Base-by-base conservation (phyloP, 192 early-diverging fungal species). In the Coemansia sp. region DNA sequence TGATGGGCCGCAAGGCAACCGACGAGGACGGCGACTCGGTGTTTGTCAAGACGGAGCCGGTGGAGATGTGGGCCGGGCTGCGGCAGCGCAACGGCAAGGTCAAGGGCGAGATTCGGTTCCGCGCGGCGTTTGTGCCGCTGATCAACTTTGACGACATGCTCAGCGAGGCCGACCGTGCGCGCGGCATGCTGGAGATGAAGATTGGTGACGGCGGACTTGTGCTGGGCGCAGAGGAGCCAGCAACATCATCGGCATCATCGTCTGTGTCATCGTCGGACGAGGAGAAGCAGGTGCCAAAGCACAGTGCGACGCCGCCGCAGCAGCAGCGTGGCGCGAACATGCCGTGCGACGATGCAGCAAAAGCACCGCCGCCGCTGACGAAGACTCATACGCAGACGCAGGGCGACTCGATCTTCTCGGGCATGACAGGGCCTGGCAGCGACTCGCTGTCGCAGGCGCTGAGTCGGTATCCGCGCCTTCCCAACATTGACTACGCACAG, bases 101-200 rank as follows among this genome's bases (percentile, higher is more conserved):
- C 55, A 88, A 87, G 70, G 89, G 89, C 45, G 81, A 86, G 22
- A 65, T 90, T n/a, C 63, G 85, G 42, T 87, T 87, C 77, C 74
- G 77, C 12, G 80, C 86, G 5, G 76, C 84, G 39, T 89, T 91
- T 72, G 69, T 78, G 61, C 86, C 89, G 0, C 77, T 70, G n/a
- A 82, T 85, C 60, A 82, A 78, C 68, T 77, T 84, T 77, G 79
- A 84, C 65, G 77, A 78, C 5, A 76, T 76, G 73, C 69, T 82
- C 22, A 49, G 81, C 66, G 75, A 79, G 47, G 65, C 77, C 67
- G 69, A 77, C 10, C 62, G 62, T 13, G 69, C 71, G 15, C 71
- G 69, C 40, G 80, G 73, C 26, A 74, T 57, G 52, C 52, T 80
- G 54, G 82, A 78, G 18, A 84, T 76, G 67, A 42, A 62, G 11